Percentiles rank a stretch among this genome's conserved stretches.
Conservation (phyloP, 257 asterid genomes). For the Solanum clarkiae region DNA sequence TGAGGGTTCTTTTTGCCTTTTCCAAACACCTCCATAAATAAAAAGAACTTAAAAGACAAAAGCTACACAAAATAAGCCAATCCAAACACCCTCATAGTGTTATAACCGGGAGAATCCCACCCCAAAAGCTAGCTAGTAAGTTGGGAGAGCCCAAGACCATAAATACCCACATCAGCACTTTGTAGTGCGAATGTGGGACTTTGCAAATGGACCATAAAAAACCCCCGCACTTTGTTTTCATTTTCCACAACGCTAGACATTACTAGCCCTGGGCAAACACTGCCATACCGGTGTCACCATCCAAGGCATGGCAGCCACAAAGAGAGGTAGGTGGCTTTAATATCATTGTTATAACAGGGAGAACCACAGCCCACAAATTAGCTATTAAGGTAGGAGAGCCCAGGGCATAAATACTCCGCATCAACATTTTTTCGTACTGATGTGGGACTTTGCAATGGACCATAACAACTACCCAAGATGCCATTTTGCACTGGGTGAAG, state of each 20-base stretch:
- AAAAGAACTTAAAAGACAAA: too few relatives aligned
- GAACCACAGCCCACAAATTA: neutral
- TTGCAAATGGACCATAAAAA: too few relatives aligned
- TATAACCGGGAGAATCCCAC: neutral
- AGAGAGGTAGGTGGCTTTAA: neutral
- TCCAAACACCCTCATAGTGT: neutral
- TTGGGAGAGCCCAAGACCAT: neutral
- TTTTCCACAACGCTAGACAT: neutral
- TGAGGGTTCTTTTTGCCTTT: too few relatives aligned
- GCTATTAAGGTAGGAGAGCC: neutral
- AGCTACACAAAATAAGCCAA: too few relatives aligned
- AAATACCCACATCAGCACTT: neutral
- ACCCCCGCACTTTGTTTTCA: neutral
- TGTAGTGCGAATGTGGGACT: too few relatives aligned
- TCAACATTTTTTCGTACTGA: neutral
- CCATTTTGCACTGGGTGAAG: neutral
- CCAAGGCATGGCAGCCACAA: neutral
- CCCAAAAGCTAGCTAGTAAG: neutral
- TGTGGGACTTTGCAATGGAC: neutral
- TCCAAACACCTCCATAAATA: too few relatives aligned
- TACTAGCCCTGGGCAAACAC: neutral
- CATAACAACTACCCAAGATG: neutral
- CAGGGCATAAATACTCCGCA: neutral
- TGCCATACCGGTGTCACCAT: neutral
- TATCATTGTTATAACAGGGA: neutral